Conservation (phyloP, 805 yeast species). For the Maudiozyma serrabonitensis region DNA sequence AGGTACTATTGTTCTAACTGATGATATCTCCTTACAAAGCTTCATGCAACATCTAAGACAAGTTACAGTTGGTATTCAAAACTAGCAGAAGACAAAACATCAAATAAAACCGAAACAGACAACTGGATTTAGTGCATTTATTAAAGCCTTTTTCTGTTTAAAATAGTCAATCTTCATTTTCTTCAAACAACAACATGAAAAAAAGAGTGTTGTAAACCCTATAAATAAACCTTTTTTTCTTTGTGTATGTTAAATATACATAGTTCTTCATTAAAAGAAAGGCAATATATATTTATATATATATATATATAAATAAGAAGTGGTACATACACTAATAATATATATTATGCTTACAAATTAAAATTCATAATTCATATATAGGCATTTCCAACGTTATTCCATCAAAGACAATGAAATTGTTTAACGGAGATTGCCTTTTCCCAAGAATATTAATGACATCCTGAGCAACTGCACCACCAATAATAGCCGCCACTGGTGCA, state of each 20-base stretch:
- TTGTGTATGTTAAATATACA: too few species aligned
- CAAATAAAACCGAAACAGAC: background rate
- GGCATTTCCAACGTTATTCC: constrained; percentile 68
- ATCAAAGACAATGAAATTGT: constrained; percentile 72
- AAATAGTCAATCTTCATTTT: background rate
- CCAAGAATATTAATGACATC: constrained; percentile 79
- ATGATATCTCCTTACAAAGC: constrained; percentile 89
- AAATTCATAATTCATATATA: constrained; percentile 38
- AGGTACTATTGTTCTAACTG: constrained; percentile 81
- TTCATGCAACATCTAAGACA: constrained; percentile 92
- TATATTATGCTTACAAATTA: background rate
- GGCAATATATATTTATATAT: background rate
- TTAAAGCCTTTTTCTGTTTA: constrained; percentile 1
- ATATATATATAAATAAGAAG: background rate
- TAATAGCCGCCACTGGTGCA: constrained; percentile 73
- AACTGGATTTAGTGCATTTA: background rate
- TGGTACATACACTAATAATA: background rate
- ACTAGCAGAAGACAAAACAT: constrained; percentile 9
- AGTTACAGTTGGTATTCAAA: constrained; percentile 58
- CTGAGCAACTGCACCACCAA: constrained; percentile 88
- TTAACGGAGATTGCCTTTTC: constrained; percentile 67
- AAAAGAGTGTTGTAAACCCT: background rate
- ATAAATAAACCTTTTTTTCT: background rate
- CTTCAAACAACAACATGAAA: background rate
- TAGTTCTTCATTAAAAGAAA: too few species aligned